Base-by-base conservation (phyloP, 2,329 filamentous ascomycete species). In the Talaromyces sp. region DNA sequence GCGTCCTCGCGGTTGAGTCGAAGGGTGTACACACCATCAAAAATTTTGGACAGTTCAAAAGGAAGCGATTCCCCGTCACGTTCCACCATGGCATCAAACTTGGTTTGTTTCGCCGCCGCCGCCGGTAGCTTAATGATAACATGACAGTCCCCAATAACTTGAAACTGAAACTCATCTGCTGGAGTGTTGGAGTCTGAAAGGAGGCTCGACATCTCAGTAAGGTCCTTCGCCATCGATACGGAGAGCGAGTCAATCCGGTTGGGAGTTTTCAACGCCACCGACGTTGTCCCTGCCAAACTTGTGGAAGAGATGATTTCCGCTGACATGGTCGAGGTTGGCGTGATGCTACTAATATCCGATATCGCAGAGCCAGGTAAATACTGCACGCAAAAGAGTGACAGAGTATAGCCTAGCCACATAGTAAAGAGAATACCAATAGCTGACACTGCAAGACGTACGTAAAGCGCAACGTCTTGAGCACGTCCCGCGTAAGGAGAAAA, bases 21-120 rank as follows among this genome's bases (percentile, higher is more conserved):
- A 41, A 85, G 70, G 14, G 79, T 76, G 63, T 84, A 84, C 8
- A 83, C 79, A 9, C 81, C 81, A 35, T 81, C 79, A 60, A 83
- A 80, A 9, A 83, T 74, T 51, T 75, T 77, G 41, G 79, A 79
- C n/a, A 80, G 69, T 60, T 80, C 74, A 60, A 79, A 77, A 27
- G 78, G 66, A 52, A 80, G 68, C 35, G 71, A 63, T 17, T 72
- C 70, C 27, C 74, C 75, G n/a, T 69, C 68, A 56, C 79, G 78
- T 29, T 69, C 74, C 53, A 85, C 75, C 53, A 76, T 75, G 41
- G 85, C 79, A 56, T 77, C 74, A 58, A 85, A 77, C 29, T 75
- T 77, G 14, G 75, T 74, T 17, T 75, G 74, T 65, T 77, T 82
- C 64, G 76, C 80, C 54, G 73, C 80, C 54, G 73, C 68, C 41